Evolutionary conservation across 2,329 filamentous ascomycete genomes (phyloP).

Genomic region (Trichophyton schoenleinii): DNA sequence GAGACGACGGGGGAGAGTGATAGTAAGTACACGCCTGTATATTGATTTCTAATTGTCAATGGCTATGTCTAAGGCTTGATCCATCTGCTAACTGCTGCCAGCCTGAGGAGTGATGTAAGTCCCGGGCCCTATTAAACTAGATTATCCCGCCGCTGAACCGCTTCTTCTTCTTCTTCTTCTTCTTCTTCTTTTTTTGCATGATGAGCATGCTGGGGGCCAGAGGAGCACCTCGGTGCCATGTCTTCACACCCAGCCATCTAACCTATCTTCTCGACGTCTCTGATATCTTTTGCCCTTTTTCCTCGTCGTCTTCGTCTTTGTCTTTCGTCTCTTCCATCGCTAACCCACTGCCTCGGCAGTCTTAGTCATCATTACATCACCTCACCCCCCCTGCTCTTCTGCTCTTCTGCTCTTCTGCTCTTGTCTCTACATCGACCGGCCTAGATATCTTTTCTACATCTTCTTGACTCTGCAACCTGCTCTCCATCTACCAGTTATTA

Average conservation of each 20-base stretch:
- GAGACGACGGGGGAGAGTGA: slow-evolving; percentile 51
- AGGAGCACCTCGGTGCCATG: slow-evolving; percentile 18
- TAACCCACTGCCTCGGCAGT: background rate
- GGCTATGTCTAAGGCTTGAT: background rate
- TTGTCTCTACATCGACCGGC: too few species aligned
- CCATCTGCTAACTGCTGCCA: background rate
- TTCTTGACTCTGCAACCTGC: background rate
- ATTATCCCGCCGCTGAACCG: background rate
- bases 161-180: background rate
- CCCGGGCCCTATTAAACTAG: background rate
- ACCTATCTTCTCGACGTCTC: background rate
- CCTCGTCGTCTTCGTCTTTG: background rate
- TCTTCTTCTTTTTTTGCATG: slow-evolving; percentile 17
- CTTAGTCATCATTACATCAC: slow-evolving; percentile 21
- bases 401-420: background rate
- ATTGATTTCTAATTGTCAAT: background rate
- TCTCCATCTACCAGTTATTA: background rate
- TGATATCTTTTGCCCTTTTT: background rate
- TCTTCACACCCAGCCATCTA: background rate
- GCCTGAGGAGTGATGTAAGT: background rate
- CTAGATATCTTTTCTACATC: background rate
- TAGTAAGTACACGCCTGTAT: slow-evolving; percentile 22
- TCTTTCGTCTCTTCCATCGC: background rate
- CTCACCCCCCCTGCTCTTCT: slow-evolving; percentile 23
- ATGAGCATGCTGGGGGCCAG: slow-evolving; percentile 44